phyloP scores from a whole-genome alignment of 306 rosid genomes.

The Mucuna pruriens region DNA sequence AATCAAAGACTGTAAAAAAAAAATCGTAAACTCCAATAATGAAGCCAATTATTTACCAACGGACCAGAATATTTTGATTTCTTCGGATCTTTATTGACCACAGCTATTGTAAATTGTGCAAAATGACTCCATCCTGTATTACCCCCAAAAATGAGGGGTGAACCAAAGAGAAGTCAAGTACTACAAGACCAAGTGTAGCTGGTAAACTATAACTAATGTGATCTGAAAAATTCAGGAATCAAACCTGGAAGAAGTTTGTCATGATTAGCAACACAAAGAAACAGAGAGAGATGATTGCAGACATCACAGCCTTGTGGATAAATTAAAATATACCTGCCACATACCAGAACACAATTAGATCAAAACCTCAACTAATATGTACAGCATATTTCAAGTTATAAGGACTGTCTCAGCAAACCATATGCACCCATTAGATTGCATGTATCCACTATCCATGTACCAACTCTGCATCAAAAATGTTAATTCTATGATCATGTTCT shows the following conservation, averaged over 20 bases:
- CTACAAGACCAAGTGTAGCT: neutral
- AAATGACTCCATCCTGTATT: constrained; percentile 96
- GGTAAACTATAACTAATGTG: constrained; percentile 20
- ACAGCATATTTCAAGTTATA: constrained; percentile 27
- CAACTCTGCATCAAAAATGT: neutral
- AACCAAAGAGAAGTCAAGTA: constrained; percentile 18
- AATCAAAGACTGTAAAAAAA: constrained; percentile 12
- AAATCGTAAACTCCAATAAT: constrained; percentile 30
- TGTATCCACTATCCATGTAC: constrained; percentile 12
- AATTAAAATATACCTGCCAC: constrained; percentile 95
- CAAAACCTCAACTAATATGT: constrained; percentile 34
- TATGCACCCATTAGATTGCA: constrained; percentile 12
- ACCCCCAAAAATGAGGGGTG: constrained; percentile 17
- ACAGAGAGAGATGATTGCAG: constrained; percentile 95
- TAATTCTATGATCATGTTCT: constrained; percentile 23
- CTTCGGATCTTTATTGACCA: constrained; percentile 92
- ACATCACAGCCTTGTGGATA: constrained; percentile 99
- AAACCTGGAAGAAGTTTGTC: constrained; percentile 99
- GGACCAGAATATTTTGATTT: constrained; percentile 95
- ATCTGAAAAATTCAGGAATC: constrained; percentile 32
- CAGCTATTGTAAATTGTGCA: constrained; percentile 98
- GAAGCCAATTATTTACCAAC: constrained; percentile 46
- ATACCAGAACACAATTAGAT: constrained; percentile 33
- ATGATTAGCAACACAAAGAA: constrained; percentile 98
- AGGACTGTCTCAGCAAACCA: constrained; percentile 32